Conservation (phyloP, 257 asterid species). For the Forsythia viridissima region DNA sequence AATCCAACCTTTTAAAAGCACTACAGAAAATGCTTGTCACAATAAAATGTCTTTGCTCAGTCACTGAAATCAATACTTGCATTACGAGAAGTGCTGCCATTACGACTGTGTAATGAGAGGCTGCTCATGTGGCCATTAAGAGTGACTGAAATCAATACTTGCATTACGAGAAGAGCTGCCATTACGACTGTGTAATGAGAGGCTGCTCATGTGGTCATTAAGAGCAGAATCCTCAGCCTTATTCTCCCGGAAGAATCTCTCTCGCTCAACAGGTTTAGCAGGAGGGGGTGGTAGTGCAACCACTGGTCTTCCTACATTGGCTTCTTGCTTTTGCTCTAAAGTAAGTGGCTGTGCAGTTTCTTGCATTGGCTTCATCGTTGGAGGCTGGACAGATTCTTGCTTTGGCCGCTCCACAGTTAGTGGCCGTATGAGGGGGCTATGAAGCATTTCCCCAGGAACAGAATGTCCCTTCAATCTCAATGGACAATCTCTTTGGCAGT, state of each 20-base stretch:
- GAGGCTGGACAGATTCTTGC: constrained; percentile 34
- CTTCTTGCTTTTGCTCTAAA: constrained; percentile 31
- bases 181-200: constrained; percentile 81
- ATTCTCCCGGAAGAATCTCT: constrained; percentile 78
- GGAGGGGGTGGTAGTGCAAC: constrained; percentile 93
- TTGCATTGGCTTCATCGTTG: constrained; percentile 38
- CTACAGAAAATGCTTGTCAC: not conserved
- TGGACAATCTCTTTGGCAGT: constrained; percentile 42
- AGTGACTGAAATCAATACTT: constrained; percentile 72
- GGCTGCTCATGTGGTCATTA: constrained; percentile 58
- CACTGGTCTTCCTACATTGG: constrained; percentile 27
- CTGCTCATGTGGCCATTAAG: constrained; percentile 58
- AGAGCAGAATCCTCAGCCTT: constrained; percentile 56
- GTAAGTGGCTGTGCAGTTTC: constrained; percentile 32
- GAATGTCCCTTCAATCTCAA: constrained; percentile 58
- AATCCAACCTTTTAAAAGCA: not conserved
- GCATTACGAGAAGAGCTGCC: constrained; percentile 78
- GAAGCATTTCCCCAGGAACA: constrained; percentile 57
- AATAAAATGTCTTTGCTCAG: constrained; percentile 16
- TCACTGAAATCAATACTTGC: constrained; percentile 78
- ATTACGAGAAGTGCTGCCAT: constrained; percentile 70
- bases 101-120: constrained; percentile 85
- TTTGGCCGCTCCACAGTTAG: constrained; percentile 47
- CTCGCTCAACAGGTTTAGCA: constrained; percentile 85
- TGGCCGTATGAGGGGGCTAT: constrained; percentile 81